Base-by-base conservation (phyloP, 306 rosid species). In the Fragaria iinumae region DNA sequence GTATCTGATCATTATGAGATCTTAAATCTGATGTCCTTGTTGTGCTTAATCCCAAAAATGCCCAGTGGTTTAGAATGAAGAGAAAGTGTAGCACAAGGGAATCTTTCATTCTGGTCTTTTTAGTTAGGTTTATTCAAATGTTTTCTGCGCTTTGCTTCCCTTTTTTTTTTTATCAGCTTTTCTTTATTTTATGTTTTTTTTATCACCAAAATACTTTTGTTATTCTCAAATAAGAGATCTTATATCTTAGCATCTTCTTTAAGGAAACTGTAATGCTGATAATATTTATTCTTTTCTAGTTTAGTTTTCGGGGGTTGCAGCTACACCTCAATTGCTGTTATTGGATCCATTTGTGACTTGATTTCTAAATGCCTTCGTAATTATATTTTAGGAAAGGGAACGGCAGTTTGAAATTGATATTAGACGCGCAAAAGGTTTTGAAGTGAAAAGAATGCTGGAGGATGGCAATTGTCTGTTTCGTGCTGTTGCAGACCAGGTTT, bases 401-500 rank as follows among this genome's bases (percentile, higher is more conserved):
- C 89, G 89, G 27, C 96, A 92, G 77, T 95, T 95, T 79, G 99
- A 95, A 84, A 84, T 91, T 82, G 97, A 92, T 73, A 86, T 95
- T 73, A 83, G 90, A 86, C 90, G 97, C 59, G 86, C 80, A 49
- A 92, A 89, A 79, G 97, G 97, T 74, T 89, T 81, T 38, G 97
- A 95, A 87, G 93, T 95, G 13, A 95, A 88, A 90, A 89, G 83
- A 80, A 95, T 95, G 99, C 71, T 85, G 87, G 91, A 73, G 86
- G 99, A 95, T 88, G 99, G 99, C 50, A 95, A 95, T 83, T 95
- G 99, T 80, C 99, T 95, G 77, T 95, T 95, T 76, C 97, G 97
- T 79, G 97, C 97, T 53, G 90, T 95, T 83, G 97, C 92, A 48
- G 97, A 95, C 82, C 99, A 90, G 82, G 99, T 95, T 73, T 95